Percentiles rank a stretch among this genome's conserved stretches.
Evolutionary conservation across 352 stramenopile genomes (phyloP).

Genomic region (Globisporangium okanoganense): DNA sequence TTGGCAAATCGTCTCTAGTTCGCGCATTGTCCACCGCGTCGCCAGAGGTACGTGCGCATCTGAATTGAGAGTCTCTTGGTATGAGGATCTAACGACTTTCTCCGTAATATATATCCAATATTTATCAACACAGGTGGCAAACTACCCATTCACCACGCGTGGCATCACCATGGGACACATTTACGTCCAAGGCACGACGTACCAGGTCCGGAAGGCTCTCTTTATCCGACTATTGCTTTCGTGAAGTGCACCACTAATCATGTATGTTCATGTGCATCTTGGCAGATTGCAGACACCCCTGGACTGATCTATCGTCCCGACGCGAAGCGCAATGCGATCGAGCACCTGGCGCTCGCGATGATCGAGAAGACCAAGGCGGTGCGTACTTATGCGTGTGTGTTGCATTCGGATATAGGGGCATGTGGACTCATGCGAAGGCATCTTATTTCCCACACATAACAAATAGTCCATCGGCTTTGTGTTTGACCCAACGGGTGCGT

Average conservation of each 20-base stretch:
- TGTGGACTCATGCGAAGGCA: neutral
- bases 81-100: too few species aligned
- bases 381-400: conserved; percentile 1
- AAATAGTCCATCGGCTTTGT: conserved; percentile 87
- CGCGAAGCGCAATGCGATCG: conserved; percentile 63
- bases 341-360: conserved; percentile 70
- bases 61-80: too few species aligned
- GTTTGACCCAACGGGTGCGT: conserved; percentile 70
- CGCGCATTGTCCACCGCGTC: conserved; percentile 76
- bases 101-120: neutral
- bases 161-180: conserved; percentile 88
- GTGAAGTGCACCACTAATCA: neutral
- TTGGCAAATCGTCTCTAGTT: conserved; percentile 85
- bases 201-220: conserved; percentile 33
- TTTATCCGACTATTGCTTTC: conserved; percentile 4
- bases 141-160: conserved; percentile 86
- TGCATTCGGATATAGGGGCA: neutral
- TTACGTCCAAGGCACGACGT: conserved; percentile 77
- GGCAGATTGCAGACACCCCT: conserved; percentile 80
- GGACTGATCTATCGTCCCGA: conserved; percentile 66
- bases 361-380: conserved; percentile 75
- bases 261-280: too few species aligned
- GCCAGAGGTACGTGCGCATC: conserved; percentile 43
- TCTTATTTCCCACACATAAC: conserved; percentile 6
- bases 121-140: conserved; percentile 48